These are phyloP conservation scores for Casaregolazyma suthepensis DNA, from an alignment of 1,139 yeast genomes.

Conservation along the genomic window DNA sequence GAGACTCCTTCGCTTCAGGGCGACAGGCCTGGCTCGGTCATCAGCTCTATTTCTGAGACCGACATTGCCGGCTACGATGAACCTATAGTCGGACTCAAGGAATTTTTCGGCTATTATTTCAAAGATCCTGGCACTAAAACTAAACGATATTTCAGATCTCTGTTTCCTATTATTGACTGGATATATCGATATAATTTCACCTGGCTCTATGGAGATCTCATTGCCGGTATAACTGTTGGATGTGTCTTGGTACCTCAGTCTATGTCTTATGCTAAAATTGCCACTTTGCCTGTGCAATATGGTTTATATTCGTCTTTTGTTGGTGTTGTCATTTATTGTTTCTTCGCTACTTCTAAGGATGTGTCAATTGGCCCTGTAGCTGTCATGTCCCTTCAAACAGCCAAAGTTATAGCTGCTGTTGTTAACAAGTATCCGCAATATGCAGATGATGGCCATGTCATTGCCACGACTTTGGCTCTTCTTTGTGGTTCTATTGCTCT, in stretches of 20 bases:
- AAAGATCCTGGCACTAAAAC: slow-evolving; percentile 37
- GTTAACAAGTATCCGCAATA: slow-evolving; percentile 42
- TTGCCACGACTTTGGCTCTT: slow-evolving; percentile 75
- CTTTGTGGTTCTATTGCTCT: slow-evolving; percentile 81
- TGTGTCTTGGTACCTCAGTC: slow-evolving; percentile 91
- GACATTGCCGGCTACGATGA: slow-evolving; percentile 18
- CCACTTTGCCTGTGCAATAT: slow-evolving; percentile 72
- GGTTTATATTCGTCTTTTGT: slow-evolving; percentile 90
- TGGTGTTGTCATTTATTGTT: slow-evolving; percentile 82
- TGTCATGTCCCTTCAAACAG: slow-evolving; percentile 84
- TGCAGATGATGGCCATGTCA: slow-evolving; percentile 38
- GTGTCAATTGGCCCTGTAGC: slow-evolving; percentile 97
- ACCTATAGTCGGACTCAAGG: slow-evolving; percentile 13
- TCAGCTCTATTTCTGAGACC: slow-evolving; percentile 5
- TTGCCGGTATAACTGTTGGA: slow-evolving; percentile 92
- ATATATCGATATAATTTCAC: slow-evolving; percentile 70
- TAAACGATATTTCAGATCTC: slow-evolving; percentile 47
- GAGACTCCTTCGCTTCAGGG: background rate
- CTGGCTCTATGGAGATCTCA: slow-evolving; percentile 78
- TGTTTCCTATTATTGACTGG: slow-evolving; percentile 81
- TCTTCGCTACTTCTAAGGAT: slow-evolving; percentile 93
- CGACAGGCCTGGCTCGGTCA: background rate
- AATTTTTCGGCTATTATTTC: slow-evolving; percentile 12
- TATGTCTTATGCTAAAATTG: slow-evolving; percentile 90
- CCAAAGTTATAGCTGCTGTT: slow-evolving; percentile 68